These are phyloP conservation scores for Kwoniella shivajii DNA, from an alignment of 1,284 basidiomycete species.

Conservation along the genomic window DNA sequence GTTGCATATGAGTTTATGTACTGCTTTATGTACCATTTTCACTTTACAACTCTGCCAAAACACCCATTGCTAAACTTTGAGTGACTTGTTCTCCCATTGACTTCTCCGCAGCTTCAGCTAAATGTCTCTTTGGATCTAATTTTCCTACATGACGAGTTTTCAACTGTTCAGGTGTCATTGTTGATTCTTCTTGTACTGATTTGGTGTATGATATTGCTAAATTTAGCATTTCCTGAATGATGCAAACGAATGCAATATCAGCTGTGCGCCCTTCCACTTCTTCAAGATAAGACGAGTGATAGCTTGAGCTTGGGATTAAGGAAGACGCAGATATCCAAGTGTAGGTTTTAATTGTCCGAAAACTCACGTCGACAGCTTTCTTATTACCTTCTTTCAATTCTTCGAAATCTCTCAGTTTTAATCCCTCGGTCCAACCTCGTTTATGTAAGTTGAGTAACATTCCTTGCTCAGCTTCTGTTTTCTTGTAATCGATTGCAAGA, in stretches of 20 bases:
- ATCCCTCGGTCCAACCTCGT: conserved; percentile 94
- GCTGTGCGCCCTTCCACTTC: conserved; percentile 6
- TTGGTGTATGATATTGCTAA: conserved; percentile 92
- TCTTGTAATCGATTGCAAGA: conserved; percentile 93
- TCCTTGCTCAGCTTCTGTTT: conserved; percentile 94
- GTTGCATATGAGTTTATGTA: too few relatives aligned
- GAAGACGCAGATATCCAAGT: too few relatives aligned
- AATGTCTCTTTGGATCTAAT: conserved; percentile 93
- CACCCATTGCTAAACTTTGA: conserved; percentile 88
- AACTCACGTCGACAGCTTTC: conserved; percentile 80
- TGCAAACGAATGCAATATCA: not conserved
- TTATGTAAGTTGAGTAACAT: conserved; percentile 99
- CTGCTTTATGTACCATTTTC: too few relatives aligned
- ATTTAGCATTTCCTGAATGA: conserved; percentile 79
- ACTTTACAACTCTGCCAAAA: conserved; percentile 83
- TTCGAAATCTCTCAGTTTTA: conserved; percentile 86
- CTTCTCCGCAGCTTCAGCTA: conserved; percentile 95
- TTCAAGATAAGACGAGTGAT: too few relatives aligned
- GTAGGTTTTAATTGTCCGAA: too few relatives aligned
- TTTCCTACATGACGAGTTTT: conserved; percentile 97
- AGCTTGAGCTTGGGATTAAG: too few relatives aligned
- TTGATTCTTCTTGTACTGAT: conserved; percentile 93
- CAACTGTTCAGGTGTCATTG: conserved; percentile 82
- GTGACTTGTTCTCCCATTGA: conserved; percentile 95
- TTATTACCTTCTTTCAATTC: conserved; percentile 82